phyloP scores from a whole-genome alignment of 768 basidiomycete genomes.

The Candolleomyces eurysporus region DNA sequence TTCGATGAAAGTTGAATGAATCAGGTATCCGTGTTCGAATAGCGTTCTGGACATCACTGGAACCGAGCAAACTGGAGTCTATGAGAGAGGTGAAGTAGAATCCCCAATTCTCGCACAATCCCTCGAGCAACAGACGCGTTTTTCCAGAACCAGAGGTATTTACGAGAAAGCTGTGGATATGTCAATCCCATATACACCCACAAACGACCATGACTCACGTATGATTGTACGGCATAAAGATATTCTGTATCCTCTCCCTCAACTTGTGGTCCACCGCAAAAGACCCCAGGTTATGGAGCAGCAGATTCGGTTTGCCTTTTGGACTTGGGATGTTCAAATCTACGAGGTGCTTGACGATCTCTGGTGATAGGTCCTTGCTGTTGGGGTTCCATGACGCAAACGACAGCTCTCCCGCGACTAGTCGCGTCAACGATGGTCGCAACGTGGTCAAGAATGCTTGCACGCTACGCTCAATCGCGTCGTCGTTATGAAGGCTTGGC shows the following conservation, averaged over 20 bases:
- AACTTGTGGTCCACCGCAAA: constrained; percentile 31
- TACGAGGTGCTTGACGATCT: constrained; percentile 24
- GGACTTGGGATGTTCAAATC: constrained; percentile 32
- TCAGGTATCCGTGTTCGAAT: constrained; percentile 37
- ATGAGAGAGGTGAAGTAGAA: constrained; percentile 46
- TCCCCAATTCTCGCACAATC: constrained; percentile 44
- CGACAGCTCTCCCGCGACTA: constrained; percentile 30
- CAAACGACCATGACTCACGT: constrained; percentile 27
- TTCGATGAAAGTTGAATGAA: constrained; percentile 26
- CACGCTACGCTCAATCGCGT: constrained; percentile 18
- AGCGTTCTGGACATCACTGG: constrained; percentile 40
- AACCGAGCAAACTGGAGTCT: constrained; percentile 43
- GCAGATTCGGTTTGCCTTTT: constrained; percentile 38
- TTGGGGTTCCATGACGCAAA: constrained; percentile 32
- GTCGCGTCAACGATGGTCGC: constrained; percentile 27
- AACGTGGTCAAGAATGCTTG: constrained; percentile 24
- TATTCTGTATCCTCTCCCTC: constrained; percentile 32
- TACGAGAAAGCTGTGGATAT: constrained; percentile 35
- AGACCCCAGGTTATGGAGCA: constrained; percentile 41
- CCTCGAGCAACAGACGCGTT: constrained; percentile 42
- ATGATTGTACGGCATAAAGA: constrained; percentile 44
- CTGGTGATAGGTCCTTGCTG: constrained; percentile 15
- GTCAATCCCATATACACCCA: neutral
- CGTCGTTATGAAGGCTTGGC: constrained; percentile 6
- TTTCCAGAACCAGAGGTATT: constrained; percentile 51